These are phyloP conservation scores for Ophiorrhiza pumila DNA, from an alignment of 257 asterid species.

Conservation along the genomic window DNA sequence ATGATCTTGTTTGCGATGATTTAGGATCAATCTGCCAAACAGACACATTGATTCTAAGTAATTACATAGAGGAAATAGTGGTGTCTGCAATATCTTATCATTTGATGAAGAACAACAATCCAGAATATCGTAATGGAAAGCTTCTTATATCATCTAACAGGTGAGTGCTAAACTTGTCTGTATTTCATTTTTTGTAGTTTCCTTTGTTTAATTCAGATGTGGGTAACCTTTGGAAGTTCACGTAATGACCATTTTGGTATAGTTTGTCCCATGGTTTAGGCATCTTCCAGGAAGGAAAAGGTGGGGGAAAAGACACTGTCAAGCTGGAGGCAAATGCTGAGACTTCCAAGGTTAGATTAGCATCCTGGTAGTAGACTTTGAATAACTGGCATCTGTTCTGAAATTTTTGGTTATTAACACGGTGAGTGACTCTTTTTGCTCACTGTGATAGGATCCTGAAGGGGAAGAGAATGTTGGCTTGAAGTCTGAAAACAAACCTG, in stretches of 20 bases:
- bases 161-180: conserved; percentile 34
- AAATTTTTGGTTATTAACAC: not conserved
- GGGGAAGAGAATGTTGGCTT: conserved; percentile 34
- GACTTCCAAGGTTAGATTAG: conserved; percentile 57
- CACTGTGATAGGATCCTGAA: conserved; percentile 37
- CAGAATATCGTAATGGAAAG: conserved; percentile 92
- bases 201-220: not conserved
- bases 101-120: conserved; percentile 65
- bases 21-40: conserved; percentile 73
- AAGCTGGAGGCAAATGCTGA: conserved; percentile 76
- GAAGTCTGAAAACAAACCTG: conserved; percentile 53
- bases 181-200: conserved; percentile 3
- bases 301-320: conserved; percentile 56
- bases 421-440: conserved; percentile 6
- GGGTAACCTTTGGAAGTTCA: not conserved
- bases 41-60: conserved; percentile 59
- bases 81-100: conserved; percentile 84
- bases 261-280: conserved; percentile 91
- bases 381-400: conserved; percentile 2
- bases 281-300: conserved; percentile 78
- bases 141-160: conserved; percentile 85
- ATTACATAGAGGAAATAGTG: conserved; percentile 80
- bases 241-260: conserved; percentile 21
- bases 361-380: conserved; percentile 10
- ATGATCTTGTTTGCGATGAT: conserved; percentile 89